Evolutionary conservation across 495 filamentous ascomycete genomes (phyloP).

Genomic region (Tetracladium marchalianum): DNA sequence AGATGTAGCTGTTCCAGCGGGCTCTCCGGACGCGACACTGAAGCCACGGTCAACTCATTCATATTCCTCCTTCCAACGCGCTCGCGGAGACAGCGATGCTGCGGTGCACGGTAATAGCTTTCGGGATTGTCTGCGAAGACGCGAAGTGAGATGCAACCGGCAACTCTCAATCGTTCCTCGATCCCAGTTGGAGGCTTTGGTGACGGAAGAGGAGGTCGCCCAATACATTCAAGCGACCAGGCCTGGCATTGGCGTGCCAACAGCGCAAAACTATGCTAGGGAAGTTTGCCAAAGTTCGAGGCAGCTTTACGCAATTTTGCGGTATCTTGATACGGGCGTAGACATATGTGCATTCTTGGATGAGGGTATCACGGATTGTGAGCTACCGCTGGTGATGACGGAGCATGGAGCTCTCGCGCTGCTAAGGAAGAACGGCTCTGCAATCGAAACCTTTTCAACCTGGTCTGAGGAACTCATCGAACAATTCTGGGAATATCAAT

Average conservation of each 20-base stretch:
- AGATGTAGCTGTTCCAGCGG: too few species aligned
- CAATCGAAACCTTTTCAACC: neutral
- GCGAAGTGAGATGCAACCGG: neutral
- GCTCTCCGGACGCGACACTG: too few species aligned
- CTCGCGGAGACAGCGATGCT: too few species aligned
- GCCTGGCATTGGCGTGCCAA: neutral
- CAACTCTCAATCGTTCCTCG: constrained; percentile 10
- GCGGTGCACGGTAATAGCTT: neutral
- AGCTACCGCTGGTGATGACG: constrained; percentile 4
- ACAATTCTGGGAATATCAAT: constrained; percentile 10
- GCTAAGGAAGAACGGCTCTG: neutral
- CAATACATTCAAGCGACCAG: constrained; percentile 6
- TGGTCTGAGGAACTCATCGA: constrained; percentile 8
- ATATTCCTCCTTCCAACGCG: too few species aligned
- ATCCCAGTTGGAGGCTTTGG: constrained; percentile 1
- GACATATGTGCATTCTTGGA: constrained; percentile 8
- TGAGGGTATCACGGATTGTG: constrained; percentile 8
- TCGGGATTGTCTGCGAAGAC: neutral
- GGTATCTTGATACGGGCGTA: constrained; percentile 5
- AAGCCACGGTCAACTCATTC: too few species aligned
- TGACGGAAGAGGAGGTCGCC: neutral
- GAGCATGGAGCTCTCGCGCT: constrained; percentile 1
- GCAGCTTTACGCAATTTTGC: constrained; percentile 9
- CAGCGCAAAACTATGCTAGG: neutral
- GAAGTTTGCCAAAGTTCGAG: neutral